These are phyloP conservation scores for Thelonectria discophora DNA, from an alignment of 2,329 filamentous ascomycete genomes.

Conservation along the genomic window DNA sequence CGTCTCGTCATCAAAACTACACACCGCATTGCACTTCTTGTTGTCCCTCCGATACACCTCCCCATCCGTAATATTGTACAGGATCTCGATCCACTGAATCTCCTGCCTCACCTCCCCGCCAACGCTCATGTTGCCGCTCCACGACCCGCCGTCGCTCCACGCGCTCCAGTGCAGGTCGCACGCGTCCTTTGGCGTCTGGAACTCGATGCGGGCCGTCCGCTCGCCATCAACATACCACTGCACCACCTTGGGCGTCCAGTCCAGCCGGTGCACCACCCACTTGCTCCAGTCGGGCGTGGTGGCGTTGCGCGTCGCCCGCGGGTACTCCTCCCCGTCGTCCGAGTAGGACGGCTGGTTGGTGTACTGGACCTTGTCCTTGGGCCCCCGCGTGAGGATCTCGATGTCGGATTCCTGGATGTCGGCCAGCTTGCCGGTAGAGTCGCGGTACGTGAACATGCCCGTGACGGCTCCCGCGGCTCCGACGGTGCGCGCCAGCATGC, in stretches of 20 bases:
- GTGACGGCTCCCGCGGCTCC: conserved; percentile 59
- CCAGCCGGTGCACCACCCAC: conserved; percentile 66
- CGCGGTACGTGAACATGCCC: conserved; percentile 60
- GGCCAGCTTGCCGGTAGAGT: conserved; percentile 42
- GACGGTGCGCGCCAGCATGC: conserved; percentile 58
- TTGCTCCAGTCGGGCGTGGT: conserved; percentile 60
- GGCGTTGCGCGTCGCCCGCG: conserved; percentile 55
- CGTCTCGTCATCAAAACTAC: conserved; percentile 41
- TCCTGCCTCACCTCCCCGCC: conserved; percentile 62
- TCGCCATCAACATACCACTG: conserved; percentile 63
- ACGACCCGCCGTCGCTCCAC: conserved; percentile 66
- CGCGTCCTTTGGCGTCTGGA: conserved; percentile 62
- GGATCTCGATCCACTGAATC: conserved; percentile 68
- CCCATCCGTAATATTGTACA: conserved; percentile 54
- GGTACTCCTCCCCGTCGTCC: conserved; percentile 53
- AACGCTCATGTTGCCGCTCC: conserved; percentile 64
- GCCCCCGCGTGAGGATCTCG: conserved; percentile 59
- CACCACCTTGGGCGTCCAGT: conserved; percentile 63
- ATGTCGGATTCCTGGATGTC: conserved; percentile 60
- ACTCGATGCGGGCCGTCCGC: conserved; percentile 58
- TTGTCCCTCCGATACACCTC: conserved; percentile 12
- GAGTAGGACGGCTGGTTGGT: conserved; percentile 66
- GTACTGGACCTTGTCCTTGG: conserved; percentile 56
- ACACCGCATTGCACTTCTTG: conserved; percentile 27
- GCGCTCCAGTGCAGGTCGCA: conserved; percentile 63